Base-by-base conservation (phyloP, 495 filamentous ascomycete genomes). In the Talaromyces adpressus region DNA sequence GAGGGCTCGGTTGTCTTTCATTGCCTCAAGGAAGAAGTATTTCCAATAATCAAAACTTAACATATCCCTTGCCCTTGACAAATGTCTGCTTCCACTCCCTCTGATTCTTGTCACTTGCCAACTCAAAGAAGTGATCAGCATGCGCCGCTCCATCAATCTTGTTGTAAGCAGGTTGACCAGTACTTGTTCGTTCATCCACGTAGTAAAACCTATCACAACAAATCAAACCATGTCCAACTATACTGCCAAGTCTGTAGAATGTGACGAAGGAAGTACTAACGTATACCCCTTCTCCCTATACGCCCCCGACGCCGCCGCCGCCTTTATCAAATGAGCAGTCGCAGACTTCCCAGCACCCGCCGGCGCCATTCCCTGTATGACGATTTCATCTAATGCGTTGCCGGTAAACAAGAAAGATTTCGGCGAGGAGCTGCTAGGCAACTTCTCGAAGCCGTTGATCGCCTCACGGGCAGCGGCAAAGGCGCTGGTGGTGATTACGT, bases 361-460 rank as follows among this genome's bases (percentile, higher is more conserved):
- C 61, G 65, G 59, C 34, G 77, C 51, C 39, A 79, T 58, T 18
- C 63, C 30, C 20, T 68, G 64, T n/a, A 73, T 64, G 20, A 65
- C 65, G 4, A 54, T 65, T 1, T 67, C 67, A 63, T 79, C 79
- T 8, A 75, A 62, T 27, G 69, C 70, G 57, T 80, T 80, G 14
- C 77, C 77, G 3, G 77, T 79, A 62, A 68, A 79, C 39, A 79
- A 75, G 64, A 80, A 80, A 0, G 75, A 73, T 49, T 60, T 60
- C 32, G 57, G 11, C 32, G 20, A 30, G 14, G 22, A 60, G 34
- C 5, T 60, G 29, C 29, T 30, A 18, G 36, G 57, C 9, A 41
- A 8, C 11, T 60, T 32, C 57, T 60, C 57, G 57, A 60, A 60
- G 23, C 57, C 30, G n/a, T 60, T 0, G n/a, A 60, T 18, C 7